Evolutionary conservation across 305 asterid species (phyloP), one percentile per base, ranked within the genome.

Genomic region (Euphrasia arctica): DNA sequence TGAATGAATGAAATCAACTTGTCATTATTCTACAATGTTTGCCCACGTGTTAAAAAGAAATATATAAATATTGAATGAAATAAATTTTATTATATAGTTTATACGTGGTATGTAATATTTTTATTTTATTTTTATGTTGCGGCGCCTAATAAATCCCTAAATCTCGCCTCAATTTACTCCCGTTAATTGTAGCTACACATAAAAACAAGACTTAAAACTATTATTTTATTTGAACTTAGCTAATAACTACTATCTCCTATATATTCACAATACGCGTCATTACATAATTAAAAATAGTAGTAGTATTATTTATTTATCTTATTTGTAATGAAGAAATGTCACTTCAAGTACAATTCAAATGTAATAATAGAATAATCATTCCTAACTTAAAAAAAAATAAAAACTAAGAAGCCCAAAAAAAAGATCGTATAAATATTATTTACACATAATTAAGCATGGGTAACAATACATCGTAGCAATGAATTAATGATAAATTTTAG

Each of bases 131-230:
- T 3, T 54, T 22, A 32, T 50, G 51, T 43, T 72, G 79, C 80
- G 84, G 85, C 82, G 77, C 75, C 72, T 61, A 78, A 74, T 75
- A 58, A 58, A 54, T 66, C 80, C 91, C 73, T 54, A 55, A 75
- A 80, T 85, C 79, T 64, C 88, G 88, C 83, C 88, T 59, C 78
- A 74, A 74, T 80, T 85, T 76, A 18, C 22, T 68, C 86, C 65
- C 55, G 72, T 54, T 70, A 42, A 60, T 18, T 31, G 39, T 31
- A 54, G 42, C 54, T 28, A 73, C 15, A 51, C 47, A 48, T 13
- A 61, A 71, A 50, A 13, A 50, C 56, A 14, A 4, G 15, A 50
- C 4, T n/a, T 1, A 13, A 8, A 50, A 6, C 22, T 18, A 18
- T 18, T 13, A 14, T 15, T 13, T 14, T 50, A 13, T 15, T 13